phyloP scores from a whole-genome alignment of 225 moss, liverwort and hornwort genomes.

The Asterella californica region DNA sequence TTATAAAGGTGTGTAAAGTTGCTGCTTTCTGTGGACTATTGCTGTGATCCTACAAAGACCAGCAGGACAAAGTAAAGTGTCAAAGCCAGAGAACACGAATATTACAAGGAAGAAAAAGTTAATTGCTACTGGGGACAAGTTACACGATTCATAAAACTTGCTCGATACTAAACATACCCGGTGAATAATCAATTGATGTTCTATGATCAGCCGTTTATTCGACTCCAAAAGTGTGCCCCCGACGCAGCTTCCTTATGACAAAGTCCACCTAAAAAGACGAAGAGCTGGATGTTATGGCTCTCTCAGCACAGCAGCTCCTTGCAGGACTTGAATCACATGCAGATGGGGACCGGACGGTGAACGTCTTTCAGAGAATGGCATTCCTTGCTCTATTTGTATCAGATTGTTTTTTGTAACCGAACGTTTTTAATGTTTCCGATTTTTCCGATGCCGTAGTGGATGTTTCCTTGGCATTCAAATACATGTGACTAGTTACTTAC shows the following conservation, averaged over 20 bases:
- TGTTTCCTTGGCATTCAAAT: background rate
- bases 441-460: background rate
- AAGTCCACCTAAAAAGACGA: slow-evolving; percentile 61
- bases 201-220: slow-evolving; percentile 74
- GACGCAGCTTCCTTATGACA: slow-evolving; percentile 70
- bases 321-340: slow-evolving; percentile 48
- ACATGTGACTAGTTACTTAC: background rate
- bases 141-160: background rate
- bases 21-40: background rate
- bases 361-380: slow-evolving; percentile 61
- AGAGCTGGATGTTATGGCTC: slow-evolving; percentile 78
- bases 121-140: no score
- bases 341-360: slow-evolving; percentile 45
- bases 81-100: background rate
- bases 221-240: slow-evolving; percentile 89
- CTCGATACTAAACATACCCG: slow-evolving; percentile 30
- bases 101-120: no score
- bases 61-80: background rate
- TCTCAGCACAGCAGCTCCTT: slow-evolving; percentile 85
- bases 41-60: background rate
- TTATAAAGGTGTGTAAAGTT: background rate
- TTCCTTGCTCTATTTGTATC: slow-evolving; percentile 87
- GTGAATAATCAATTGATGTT: slow-evolving; percentile 60
- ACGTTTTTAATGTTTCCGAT: background rate
- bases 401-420: slow-evolving; percentile 77